phyloP scores from a whole-genome alignment of 202 grass and related monocot genomes.

The Saccharum hybrid region DNA sequence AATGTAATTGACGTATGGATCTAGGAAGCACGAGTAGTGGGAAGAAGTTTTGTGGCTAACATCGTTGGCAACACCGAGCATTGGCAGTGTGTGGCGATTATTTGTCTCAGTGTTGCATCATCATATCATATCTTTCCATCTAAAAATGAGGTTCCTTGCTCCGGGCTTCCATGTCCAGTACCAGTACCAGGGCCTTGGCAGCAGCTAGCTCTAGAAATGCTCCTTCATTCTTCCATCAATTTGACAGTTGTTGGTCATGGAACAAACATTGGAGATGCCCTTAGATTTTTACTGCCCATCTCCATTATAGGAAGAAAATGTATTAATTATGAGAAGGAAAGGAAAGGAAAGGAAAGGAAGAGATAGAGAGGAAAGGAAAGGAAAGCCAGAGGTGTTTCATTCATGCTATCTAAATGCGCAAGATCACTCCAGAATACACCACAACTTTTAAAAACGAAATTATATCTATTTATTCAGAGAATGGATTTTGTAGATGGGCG shows the following conservation, averaged over 20 bases:
- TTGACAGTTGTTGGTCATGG: neutral
- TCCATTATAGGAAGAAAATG: neutral
- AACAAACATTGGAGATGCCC: neutral
- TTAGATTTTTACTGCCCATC: neutral
- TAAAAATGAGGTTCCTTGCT: neutral
- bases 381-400: neutral
- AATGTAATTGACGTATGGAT: neutral
- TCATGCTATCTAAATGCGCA: neutral
- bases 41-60: neutral
- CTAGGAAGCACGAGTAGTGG: no score
- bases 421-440: neutral
- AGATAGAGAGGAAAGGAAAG: neutral
- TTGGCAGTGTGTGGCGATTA: neutral
- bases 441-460: neutral
- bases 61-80: neutral
- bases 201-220: neutral
- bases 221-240: neutral
- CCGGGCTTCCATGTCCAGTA: neutral
- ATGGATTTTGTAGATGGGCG: neutral
- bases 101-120: neutral
- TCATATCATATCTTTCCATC: neutral
- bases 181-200: neutral
- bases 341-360: neutral
- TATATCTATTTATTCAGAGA: neutral
- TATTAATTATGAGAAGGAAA: neutral